These are phyloP conservation scores for Auriscalpium vulgare DNA, from an alignment of 768 basidiomycete genomes.

Conservation along the genomic window DNA sequence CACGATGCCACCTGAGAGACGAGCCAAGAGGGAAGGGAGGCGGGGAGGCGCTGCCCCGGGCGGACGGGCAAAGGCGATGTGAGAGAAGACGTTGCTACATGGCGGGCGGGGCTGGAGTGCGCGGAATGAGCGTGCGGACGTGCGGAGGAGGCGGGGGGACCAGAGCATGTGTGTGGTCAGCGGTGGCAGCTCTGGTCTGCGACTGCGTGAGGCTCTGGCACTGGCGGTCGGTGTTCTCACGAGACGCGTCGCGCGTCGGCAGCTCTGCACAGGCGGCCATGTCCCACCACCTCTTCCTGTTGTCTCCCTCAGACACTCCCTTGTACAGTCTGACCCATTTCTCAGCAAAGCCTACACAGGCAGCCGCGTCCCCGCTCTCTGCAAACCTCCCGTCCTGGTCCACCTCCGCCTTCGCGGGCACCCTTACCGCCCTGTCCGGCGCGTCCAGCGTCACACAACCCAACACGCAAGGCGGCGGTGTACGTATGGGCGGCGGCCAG, in stretches of 20 bases:
- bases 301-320: constrained; percentile 83
- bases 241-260: too few species aligned
- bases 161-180: too few species aligned
- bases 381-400: constrained; percentile 87
- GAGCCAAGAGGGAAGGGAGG: background rate
- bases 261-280: constrained; percentile 28
- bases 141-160: too few species aligned
- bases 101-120: background rate
- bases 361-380: constrained; percentile 57
- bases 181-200: too few species aligned
- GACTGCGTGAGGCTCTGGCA: too few species aligned
- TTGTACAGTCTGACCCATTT: constrained; percentile 78
- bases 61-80: constrained; percentile 6
- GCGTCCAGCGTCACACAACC: constrained; percentile 68
- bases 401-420: constrained; percentile 85
- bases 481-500: constrained; percentile 71
- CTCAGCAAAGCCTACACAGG: constrained; percentile 63
- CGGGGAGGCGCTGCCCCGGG: background rate
- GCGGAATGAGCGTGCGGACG: background rate
- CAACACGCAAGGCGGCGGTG: constrained; percentile 51
- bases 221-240: too few species aligned
- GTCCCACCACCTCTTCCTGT: constrained; percentile 82
- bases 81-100: background rate
- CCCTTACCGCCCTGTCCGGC: constrained; percentile 78
- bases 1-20: background rate